phyloP scores from a whole-genome alignment of 2,329 filamentous ascomycete species.

The Aureobasidium lini region DNA sequence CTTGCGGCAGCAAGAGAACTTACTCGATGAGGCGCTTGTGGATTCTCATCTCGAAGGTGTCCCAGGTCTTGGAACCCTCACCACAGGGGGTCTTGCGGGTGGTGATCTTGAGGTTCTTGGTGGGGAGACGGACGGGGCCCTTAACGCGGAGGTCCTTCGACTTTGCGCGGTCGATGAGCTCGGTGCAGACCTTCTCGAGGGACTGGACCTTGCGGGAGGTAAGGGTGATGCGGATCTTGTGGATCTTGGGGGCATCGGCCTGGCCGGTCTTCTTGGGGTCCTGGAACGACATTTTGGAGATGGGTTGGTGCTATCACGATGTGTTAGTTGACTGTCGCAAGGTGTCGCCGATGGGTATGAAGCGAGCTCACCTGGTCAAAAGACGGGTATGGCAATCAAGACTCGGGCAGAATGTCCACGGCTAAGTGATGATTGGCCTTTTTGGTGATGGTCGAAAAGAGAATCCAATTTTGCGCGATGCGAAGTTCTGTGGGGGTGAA shows the following conservation, averaged over 20 bases:
- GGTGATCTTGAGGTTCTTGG: conserved; percentile 93
- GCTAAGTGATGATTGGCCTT: conserved; percentile 48
- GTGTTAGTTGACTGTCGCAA: conserved; percentile 15
- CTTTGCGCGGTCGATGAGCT: conserved; percentile 98
- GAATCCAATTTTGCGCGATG: background rate
- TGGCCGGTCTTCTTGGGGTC: conserved; percentile 85
- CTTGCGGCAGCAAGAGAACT: conserved; percentile 28
- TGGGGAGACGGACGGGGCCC: conserved; percentile 94
- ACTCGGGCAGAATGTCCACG: conserved; percentile 38
- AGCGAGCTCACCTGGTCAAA: conserved; percentile 2
- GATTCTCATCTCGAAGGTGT: conserved; percentile 97
- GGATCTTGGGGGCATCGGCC: conserved; percentile 86
- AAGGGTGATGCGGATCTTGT: conserved; percentile 98
- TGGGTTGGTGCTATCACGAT: conserved; percentile 24
- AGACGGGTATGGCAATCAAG: conserved; percentile 35
- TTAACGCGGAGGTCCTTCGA: conserved; percentile 97
- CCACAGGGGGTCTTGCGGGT: conserved; percentile 99
- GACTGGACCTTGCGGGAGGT: conserved; percentile 89
- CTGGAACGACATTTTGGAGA: conserved; percentile 76
- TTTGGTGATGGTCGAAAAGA: background rate
- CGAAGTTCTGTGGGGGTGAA: background rate
- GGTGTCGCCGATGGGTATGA: background rate
- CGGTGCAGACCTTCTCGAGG: conserved; percentile 96
- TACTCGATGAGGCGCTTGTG: conserved; percentile 95
- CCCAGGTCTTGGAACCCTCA: conserved; percentile 99